Conservation (phyloP, 345 rosid genomes). For the Lagerstroemia speciosa region DNA sequence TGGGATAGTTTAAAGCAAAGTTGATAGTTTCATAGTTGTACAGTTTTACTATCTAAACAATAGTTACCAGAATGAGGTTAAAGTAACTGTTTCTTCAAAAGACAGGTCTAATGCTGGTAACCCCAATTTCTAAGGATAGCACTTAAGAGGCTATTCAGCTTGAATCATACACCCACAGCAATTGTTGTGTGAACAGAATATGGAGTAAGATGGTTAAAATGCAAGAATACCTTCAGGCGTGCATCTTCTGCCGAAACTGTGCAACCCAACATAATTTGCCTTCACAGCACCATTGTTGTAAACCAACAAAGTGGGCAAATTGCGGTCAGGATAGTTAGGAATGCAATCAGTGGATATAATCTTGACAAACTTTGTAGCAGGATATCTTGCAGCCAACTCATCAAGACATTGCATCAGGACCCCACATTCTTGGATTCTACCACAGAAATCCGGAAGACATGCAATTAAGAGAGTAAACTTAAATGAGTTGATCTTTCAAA, state of each 20-base stretch:
- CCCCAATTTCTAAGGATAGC: neutral
- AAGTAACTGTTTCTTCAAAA: neutral
- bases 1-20: no score
- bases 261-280: slow-evolving; percentile 79
- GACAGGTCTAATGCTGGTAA: neutral
- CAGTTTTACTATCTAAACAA: neutral
- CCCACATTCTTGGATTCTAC: slow-evolving; percentile 66
- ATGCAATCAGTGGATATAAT: slow-evolving; percentile 94
- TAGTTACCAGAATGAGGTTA: neutral
- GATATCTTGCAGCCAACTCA: slow-evolving; percentile 71
- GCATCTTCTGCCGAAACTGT: slow-evolving; percentile 81
- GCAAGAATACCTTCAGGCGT: slow-evolving; percentile 68
- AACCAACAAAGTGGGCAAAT: slow-evolving; percentile 84
- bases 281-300: slow-evolving; percentile 83
- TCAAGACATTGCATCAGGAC: slow-evolving; percentile 71
- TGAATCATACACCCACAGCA: neutral
- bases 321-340: slow-evolving; percentile 81
- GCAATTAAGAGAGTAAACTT: neutral
- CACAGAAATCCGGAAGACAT: neutral
- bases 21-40: neutral
- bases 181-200: neutral
- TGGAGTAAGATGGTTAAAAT: neutral
- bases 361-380: slow-evolving; percentile 90
- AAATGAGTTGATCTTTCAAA: neutral
- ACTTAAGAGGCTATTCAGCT: neutral